Conservation (phyloP, 495 filamentous ascomycete species). For the Aspergillus egyptiacus region DNA sequence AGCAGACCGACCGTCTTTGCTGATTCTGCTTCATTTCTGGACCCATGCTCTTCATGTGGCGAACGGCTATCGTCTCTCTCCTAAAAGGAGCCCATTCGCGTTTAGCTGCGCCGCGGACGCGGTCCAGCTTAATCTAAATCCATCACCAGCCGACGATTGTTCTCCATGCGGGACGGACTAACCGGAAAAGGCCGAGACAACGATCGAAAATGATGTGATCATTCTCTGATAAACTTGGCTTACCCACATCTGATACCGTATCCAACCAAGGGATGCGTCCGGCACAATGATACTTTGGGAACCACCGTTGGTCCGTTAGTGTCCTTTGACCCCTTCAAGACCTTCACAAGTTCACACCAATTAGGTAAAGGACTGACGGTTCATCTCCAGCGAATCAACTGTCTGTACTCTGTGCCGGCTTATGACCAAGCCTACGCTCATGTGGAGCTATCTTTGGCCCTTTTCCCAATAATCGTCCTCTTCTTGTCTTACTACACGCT, state of each 20-base stretch:
- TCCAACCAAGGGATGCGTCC: not conserved
- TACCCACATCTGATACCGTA: not conserved
- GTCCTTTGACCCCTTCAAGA: too few species aligned
- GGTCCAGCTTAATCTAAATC: conserved; percentile 8
- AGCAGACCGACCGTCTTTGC: not conserved
- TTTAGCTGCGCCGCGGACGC: not conserved
- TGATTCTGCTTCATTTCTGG: too few species aligned
- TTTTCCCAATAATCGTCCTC: not conserved
- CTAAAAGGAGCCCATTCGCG: too few species aligned
- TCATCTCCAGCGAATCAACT: not conserved
- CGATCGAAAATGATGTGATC: conserved; percentile 12
- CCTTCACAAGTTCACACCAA: too few species aligned
- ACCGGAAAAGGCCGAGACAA: conserved; percentile 6
- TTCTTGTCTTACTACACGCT: not conserved
- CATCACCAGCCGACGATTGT: conserved; percentile 1
- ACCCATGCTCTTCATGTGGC: too few species aligned
- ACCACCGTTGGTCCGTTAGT: conserved; percentile 6
- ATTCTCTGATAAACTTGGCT: conserved; percentile 9
- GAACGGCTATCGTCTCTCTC: too few species aligned
- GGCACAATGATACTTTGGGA: not conserved
- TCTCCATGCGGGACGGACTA: not conserved
- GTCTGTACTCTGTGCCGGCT: not conserved
- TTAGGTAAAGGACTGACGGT: not conserved
- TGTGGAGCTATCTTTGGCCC: not conserved
- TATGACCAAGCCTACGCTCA: not conserved